A percentile compares a stretch with the other conserved stretches of the same genome.
Evolutionary conservation across 2,329 filamentous ascomycete species (phyloP).

Genomic region (Monosporascus ibericus): DNA sequence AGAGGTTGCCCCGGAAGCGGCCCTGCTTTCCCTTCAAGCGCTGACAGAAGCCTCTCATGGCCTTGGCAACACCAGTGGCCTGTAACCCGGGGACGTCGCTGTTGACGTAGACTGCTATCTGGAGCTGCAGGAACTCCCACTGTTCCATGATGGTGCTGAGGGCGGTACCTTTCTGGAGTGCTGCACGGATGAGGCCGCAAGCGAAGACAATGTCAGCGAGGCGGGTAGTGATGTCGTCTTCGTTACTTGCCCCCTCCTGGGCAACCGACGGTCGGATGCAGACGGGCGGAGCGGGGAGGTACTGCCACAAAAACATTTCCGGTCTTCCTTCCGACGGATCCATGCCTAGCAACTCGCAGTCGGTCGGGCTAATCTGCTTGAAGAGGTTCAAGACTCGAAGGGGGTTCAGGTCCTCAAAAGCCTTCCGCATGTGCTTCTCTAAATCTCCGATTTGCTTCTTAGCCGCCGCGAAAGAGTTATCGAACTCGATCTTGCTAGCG

Average conservation of each 20-base stretch:
- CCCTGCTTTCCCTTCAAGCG: slow-evolving; percentile 95
- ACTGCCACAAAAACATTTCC: slow-evolving; percentile 98
- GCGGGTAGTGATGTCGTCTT: slow-evolving; percentile 95
- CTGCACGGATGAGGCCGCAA: slow-evolving; percentile 78
- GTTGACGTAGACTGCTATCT: slow-evolving; percentile 97
- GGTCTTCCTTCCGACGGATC: slow-evolving; percentile 81
- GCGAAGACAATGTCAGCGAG: slow-evolving; percentile 95
- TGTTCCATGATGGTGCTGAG: slow-evolving; percentile 93
- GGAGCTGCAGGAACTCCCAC: slow-evolving; percentile 94
- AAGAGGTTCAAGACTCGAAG: slow-evolving; percentile 86
- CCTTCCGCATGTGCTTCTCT: slow-evolving; percentile 86
- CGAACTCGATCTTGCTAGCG: slow-evolving; percentile 74
- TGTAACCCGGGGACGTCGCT: slow-evolving; percentile 91
- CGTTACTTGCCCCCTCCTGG: slow-evolving; percentile 87
- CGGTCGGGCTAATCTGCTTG: slow-evolving; percentile 74
- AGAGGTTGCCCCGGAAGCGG: slow-evolving; percentile 92
- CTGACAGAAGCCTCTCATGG: slow-evolving; percentile 90
- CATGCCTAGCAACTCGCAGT: slow-evolving; percentile 87
- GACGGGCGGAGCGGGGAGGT: slow-evolving; percentile 86
- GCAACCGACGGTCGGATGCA: slow-evolving; percentile 91
- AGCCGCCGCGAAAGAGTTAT: slow-evolving; percentile 76
- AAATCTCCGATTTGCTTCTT: slow-evolving; percentile 73
- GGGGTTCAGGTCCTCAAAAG: slow-evolving; percentile 90
- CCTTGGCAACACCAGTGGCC: slow-evolving; percentile 79
- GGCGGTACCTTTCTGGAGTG: slow-evolving; percentile 74